phyloP scores from a whole-genome alignment of 2,329 filamentous ascomycete species.

The Colletotrichum gloeosporioides region DNA sequence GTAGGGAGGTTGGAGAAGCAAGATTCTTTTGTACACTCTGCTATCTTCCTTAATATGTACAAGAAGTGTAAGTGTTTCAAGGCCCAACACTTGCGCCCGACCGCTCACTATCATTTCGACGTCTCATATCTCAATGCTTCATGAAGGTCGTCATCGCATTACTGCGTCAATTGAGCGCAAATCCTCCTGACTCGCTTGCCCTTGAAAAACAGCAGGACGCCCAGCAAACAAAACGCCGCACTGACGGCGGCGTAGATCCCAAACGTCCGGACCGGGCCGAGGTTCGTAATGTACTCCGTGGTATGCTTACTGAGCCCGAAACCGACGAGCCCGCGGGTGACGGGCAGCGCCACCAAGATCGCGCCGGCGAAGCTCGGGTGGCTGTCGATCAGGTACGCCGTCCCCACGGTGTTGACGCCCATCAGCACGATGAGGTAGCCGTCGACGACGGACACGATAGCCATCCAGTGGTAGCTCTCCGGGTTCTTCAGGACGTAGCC shows the following conservation, averaged over 20 bases:
- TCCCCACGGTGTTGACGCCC: conserved; percentile 7
- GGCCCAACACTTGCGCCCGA: not conserved
- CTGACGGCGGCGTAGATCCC: conserved; percentile 14
- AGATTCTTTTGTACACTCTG: not conserved
- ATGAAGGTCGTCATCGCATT: not conserved
- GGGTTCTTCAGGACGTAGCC: conserved; percentile 12
- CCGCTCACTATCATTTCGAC: not conserved
- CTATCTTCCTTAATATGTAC: not conserved
- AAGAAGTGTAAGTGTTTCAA: not conserved
- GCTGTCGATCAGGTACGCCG: conserved; percentile 14
- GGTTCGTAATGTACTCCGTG: conserved; percentile 21
- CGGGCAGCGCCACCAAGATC: conserved; percentile 5
- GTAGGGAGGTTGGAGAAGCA: not conserved
- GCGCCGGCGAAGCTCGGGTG: conserved; percentile 10
- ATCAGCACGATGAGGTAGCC: conserved; percentile 13
- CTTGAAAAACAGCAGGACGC: conserved; percentile 1
- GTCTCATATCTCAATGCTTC: not conserved
- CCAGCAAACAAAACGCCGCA: conserved; percentile 6
- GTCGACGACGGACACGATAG: conserved; percentile 8
- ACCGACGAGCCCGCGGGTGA: conserved; percentile 11
- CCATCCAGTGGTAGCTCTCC: conserved; percentile 14
- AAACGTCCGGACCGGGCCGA: conserved; percentile 12
- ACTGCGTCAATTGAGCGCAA: not conserved
- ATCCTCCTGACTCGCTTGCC: not conserved
- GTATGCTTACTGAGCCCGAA: conserved; percentile 20